phyloP scores from a whole-genome alignment of 2,329 filamentous ascomycete species.

The Aureobasidium lini region DNA sequence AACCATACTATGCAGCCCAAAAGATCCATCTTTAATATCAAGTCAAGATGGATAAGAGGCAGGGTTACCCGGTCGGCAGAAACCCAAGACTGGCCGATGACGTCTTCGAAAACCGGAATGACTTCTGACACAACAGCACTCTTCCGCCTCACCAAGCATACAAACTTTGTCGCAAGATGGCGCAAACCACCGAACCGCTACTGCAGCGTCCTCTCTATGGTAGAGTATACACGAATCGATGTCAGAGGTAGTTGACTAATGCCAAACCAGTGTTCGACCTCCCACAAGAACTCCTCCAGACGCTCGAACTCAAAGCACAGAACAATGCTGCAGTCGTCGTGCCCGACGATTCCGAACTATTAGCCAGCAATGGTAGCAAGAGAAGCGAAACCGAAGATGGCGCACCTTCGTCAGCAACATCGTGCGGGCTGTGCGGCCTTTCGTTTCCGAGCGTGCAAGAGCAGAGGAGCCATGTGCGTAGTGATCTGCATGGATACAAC shows the following conservation, averaged over 20 bases:
- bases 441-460: constrained; percentile 67
- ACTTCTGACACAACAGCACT: background rate
- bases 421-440: constrained; percentile 73
- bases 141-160: background rate
- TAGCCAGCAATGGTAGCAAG: constrained; percentile 18
- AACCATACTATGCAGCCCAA: too few relatives aligned
- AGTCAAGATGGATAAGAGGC: too few relatives aligned
- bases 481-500: constrained; percentile 90
- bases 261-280: constrained; percentile 66
- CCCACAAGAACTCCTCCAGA: constrained; percentile 63
- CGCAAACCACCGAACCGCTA: constrained; percentile 26
- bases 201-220: constrained; percentile 45
- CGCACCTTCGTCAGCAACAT: constrained; percentile 53
- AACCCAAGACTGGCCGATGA: background rate
- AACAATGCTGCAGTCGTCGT: constrained; percentile 9
- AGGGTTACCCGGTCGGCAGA: background rate
- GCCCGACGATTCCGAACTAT: background rate
- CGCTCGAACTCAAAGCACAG: constrained; percentile 51
- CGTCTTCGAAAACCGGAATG: background rate
- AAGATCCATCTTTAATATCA: too few relatives aligned
- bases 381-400: constrained; percentile 32
- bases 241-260: constrained; percentile 4
- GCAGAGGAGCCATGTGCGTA: constrained; percentile 77
- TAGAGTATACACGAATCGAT: constrained; percentile 24
- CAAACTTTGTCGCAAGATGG: constrained; percentile 18